phyloP scores from a whole-genome alignment of 2,329 filamentous ascomycete genomes.

The Nothomitra cinnamomea region DNA sequence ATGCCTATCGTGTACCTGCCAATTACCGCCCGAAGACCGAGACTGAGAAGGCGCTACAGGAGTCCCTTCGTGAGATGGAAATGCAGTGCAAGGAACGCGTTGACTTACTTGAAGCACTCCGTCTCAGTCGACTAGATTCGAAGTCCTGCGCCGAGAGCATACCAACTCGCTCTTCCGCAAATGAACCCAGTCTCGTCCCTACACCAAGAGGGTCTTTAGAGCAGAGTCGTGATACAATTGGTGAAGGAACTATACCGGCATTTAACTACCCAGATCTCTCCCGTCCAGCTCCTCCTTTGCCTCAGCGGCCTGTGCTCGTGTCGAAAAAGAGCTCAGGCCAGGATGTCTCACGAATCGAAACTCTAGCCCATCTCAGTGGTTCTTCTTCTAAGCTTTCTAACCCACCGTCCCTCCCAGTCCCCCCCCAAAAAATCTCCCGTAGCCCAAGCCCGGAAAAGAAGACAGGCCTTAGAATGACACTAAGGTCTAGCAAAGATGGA shows the following conservation, averaged over 20 bases:
- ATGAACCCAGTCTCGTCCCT: constrained; percentile 2
- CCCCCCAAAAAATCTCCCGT: constrained; percentile 30
- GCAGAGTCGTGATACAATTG: constrained; percentile 43
- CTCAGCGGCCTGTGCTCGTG: constrained; percentile 32
- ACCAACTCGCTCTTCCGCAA: constrained; percentile 6
- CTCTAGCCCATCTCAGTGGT: neutral
- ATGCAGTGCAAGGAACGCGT: constrained; percentile 87
- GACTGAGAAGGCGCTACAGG: constrained; percentile 66
- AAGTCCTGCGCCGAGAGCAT: constrained; percentile 20
- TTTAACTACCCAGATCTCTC: constrained; percentile 67
- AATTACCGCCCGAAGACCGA: constrained; percentile 57
- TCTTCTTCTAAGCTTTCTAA: constrained; percentile 10
- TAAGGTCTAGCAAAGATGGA: constrained; percentile 29
- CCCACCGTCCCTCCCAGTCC: constrained; percentile 19
- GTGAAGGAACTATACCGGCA: constrained; percentile 64
- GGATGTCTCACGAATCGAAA: constrained; percentile 4
- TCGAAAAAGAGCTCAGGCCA: constrained; percentile 28
- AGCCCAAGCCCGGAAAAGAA: constrained; percentile 47
- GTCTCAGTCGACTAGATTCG: constrained; percentile 42
- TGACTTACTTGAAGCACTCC: constrained; percentile 68
- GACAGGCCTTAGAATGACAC: constrained; percentile 36
- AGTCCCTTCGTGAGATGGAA: constrained; percentile 69
- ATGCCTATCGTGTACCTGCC: constrained; percentile 54
- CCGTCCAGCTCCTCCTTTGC: constrained; percentile 45
- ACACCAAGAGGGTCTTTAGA: constrained; percentile 5